Base-by-base conservation (phyloP, 805 yeast genomes). In the Barnettozyma wickerhamii region DNA sequence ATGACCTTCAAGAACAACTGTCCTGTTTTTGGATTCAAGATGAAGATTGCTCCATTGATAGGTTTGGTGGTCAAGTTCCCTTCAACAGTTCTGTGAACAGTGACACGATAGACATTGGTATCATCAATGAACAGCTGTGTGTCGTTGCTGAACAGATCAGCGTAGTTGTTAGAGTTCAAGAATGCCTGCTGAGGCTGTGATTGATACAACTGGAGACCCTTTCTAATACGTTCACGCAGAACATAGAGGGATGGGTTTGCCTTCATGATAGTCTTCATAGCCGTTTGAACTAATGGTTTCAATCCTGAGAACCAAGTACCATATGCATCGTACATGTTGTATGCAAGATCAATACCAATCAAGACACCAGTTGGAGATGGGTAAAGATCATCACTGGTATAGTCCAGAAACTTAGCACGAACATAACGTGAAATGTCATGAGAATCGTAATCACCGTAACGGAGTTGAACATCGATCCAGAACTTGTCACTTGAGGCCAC, bases 251-350 rank as follows among this genome's bases (percentile, higher is more conserved):
- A 95, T 0, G 99, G 97, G 55, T 91, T 93, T 1, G 93, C 84
- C 56, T 87, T 89, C 96, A 90, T 85, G 34, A 93, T 85, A 28
- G 93, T 91, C 48, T 79, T 74, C 95, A 93, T 81, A 12, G 97
- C 95, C 55, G 82, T 87, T 56, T 86, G 95, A 68, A 93, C 69
- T 54, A 93, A 68, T 4, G 88, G 88, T 61, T 93, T 93, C 63
- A 91, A 65, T 1, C 98, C 98, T 3, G 95, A 91, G 66, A 93
- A 85, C 99, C 99, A 93, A 54, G 87, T 88, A 24, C 99, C 99
- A 62, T 88, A 93, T 0, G 95, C 90, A 62, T 89, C 97, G 58
- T 84, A 90, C 83, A 89, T 86, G 61, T 93, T 93, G 60, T 93
- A 93, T 0, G 98, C 96, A 49, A 93, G 68, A 63, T 93, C 99